These are phyloP conservation scores for Amaranthus tricolor DNA, from an alignment of 179 eudicot species.

Conservation along the genomic window DNA sequence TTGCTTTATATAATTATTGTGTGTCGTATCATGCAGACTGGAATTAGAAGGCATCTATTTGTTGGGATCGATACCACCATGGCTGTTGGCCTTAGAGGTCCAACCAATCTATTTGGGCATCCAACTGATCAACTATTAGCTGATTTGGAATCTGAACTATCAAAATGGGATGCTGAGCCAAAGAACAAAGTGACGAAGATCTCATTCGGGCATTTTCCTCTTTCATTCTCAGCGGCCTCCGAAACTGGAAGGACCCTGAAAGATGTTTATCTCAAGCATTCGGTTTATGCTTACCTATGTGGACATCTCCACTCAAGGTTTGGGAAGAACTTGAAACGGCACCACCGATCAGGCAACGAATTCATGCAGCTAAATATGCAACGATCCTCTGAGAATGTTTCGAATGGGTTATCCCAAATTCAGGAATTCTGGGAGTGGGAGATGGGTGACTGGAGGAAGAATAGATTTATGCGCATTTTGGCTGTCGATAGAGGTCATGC, in stretches of 20 bases:
- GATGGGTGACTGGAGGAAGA: constrained; percentile 95
- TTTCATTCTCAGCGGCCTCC: constrained; percentile 76
- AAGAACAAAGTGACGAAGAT: constrained; percentile 62
- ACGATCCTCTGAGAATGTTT: constrained; percentile 32
- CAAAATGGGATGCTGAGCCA: constrained; percentile 61
- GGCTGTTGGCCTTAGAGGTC: too few relatives aligned
- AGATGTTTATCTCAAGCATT: constrained; percentile 60
- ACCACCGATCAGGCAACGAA: constrained; percentile 43
- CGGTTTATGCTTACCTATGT: constrained; percentile 75
- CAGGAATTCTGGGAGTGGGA: constrained; percentile 97
- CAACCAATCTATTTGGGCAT: too few relatives aligned
- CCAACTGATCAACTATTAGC: constrained; percentile 22
- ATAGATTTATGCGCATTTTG: constrained; percentile 73
- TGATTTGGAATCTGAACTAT: constrained; percentile 48
- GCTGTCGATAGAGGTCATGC: constrained; percentile 79
- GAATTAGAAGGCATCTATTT: constrained; percentile 27
- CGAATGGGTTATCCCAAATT: constrained; percentile 29
- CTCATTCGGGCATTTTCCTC: constrained; percentile 88
- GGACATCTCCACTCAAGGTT: constrained; percentile 83
- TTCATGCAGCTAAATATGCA: constrained; percentile 60
- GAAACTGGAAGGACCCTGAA: constrained; percentile 67
- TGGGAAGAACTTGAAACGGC: constrained; percentile 85
- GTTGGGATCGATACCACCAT: too few relatives aligned
- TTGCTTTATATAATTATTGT: too few relatives aligned
- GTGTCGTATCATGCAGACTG: constrained; percentile 55